Evolutionary conservation across 2,329 filamentous ascomycete genomes (phyloP).

Genomic region (Venturia pyrina): DNA sequence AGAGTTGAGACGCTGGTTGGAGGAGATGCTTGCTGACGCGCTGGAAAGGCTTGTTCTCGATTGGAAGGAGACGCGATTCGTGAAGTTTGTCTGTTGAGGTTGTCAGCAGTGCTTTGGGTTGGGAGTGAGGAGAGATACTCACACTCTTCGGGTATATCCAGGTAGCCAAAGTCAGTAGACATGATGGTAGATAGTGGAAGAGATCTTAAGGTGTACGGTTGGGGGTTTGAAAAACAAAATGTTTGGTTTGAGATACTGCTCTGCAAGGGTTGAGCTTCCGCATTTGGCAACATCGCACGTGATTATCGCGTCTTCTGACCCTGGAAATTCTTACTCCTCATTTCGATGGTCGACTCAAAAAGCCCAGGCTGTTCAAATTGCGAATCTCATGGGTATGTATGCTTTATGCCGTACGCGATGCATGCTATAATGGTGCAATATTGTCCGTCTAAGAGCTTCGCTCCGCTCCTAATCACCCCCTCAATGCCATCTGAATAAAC

Average conservation of each 20-base stretch:
- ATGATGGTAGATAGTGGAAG: background rate
- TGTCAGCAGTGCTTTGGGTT: background rate
- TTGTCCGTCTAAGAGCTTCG: background rate
- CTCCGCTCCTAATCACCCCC: background rate
- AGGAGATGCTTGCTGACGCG: slow-evolving; percentile 75
- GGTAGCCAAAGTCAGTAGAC: background rate
- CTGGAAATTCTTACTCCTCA: background rate
- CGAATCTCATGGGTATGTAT: background rate
- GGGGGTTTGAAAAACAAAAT: background rate
- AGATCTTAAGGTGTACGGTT: background rate
- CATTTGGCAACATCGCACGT: background rate
- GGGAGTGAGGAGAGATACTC: background rate
- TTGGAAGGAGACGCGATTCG: slow-evolving; percentile 73
- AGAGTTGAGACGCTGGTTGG: slow-evolving; percentile 54
- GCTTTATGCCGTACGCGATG: background rate
- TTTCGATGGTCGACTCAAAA: no score
- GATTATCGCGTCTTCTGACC: background rate
- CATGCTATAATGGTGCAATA: background rate
- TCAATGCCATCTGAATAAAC: no score
- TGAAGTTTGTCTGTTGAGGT: slow-evolving; percentile 60
- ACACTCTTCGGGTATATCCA: slow-evolving; percentile 6
- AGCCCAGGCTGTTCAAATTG: no score
- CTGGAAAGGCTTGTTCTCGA: slow-evolving; percentile 89
- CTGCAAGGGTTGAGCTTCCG: background rate
- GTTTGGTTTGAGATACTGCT: background rate